These are phyloP conservation scores for Hypericum perforatum DNA, from an alignment of 345 rosid genomes.

Conservation along the genomic window DNA sequence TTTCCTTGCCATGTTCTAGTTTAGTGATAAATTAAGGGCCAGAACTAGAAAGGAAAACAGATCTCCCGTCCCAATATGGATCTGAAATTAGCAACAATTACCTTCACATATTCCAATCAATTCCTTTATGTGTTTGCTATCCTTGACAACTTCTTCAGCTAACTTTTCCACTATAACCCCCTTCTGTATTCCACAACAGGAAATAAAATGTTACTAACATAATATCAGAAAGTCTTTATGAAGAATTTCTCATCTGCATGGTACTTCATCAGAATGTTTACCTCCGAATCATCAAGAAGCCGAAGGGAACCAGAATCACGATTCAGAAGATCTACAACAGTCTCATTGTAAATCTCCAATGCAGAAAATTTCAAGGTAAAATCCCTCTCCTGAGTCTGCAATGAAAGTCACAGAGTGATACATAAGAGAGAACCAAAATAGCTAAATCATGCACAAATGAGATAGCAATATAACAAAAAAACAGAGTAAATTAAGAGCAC, in stretches of 20 bases:
- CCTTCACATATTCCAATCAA: slow-evolving; percentile 87
- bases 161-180: slow-evolving; percentile 82
- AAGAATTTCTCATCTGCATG: not conserved
- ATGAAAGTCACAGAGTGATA: not conserved
- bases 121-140: slow-evolving; percentile 65
- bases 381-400: slow-evolving; percentile 60
- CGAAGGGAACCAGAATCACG: slow-evolving; percentile 75
- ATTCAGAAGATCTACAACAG: slow-evolving; percentile 72
- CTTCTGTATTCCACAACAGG: slow-evolving; percentile 40
- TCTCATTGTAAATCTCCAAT: slow-evolving; percentile 89
- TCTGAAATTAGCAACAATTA: slow-evolving; percentile 8
- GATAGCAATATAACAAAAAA: not conserved
- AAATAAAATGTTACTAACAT: slow-evolving; percentile 8
- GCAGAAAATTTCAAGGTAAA: slow-evolving; percentile 77
- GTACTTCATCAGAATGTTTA: slow-evolving; percentile 12
- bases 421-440: not conserved
- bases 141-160: slow-evolving; percentile 68
- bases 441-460: not conserved
- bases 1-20: too few relatives aligned
- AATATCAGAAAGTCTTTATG: too few relatives aligned
- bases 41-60: too few relatives aligned
- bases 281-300: slow-evolving; percentile 98
- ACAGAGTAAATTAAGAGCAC: too few relatives aligned
- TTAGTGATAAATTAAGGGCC: too few relatives aligned
- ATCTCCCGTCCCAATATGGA: too few relatives aligned